Conservation (phyloP, 257 asterid genomes). For the Buddleja alternifolia region DNA sequence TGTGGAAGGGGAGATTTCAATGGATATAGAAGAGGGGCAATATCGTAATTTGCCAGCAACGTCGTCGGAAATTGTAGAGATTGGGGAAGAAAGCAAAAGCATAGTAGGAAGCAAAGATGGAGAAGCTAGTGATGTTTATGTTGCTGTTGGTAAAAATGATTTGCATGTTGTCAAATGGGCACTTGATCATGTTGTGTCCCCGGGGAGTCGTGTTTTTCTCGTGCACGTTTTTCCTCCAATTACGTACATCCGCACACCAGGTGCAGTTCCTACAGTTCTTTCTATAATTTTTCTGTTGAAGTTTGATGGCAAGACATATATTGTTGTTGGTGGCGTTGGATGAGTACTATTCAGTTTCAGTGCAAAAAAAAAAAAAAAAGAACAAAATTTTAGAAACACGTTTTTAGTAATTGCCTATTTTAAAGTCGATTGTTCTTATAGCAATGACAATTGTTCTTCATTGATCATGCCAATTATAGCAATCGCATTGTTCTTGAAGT, state of each 20-base stretch:
- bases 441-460: neutral
- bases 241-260: conserved; percentile 67
- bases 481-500: no score
- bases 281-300: neutral
- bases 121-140: conserved; percentile 57
- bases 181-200: conserved; percentile 57
- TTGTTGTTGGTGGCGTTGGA: neutral
- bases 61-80: conserved; percentile 77
- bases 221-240: conserved; percentile 69
- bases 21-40: conserved; percentile 39
- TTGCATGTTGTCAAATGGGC: conserved; percentile 72
- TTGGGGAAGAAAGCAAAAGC: conserved; percentile 57
- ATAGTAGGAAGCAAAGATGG: conserved; percentile 35
- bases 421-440: neutral
- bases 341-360: neutral
- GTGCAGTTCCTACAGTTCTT: conserved; percentile 34
- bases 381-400: no score
- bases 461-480: no score
- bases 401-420: no score
- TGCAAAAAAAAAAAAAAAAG: neutral
- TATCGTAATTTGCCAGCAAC: conserved; percentile 34
- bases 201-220: conserved; percentile 55
- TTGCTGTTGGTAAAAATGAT: conserved; percentile 78
- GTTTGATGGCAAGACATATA: neutral
- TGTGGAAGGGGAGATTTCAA: conserved; percentile 31